Evolutionary conservation across 441 rosid genomes (phyloP), one percentile per base, ranked within the genome.

Genomic region (Melastoma candidum): DNA sequence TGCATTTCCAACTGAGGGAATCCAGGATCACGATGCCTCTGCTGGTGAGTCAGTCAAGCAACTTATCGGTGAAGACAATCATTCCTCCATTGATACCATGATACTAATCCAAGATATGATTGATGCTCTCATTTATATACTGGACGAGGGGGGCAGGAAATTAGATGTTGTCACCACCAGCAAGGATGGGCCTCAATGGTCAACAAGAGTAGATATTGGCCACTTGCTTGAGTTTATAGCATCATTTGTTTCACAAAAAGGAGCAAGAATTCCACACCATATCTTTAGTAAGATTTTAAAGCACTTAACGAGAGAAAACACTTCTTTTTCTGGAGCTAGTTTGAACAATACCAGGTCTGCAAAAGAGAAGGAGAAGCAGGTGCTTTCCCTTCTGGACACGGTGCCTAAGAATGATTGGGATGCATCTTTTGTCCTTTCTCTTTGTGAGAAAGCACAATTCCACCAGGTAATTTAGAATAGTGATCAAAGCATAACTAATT

Each of bases 381-480:
- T 87, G 60, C 80, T 94, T 29, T 77, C 80, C 48, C 84, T 89
- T 68, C 76, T 89, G 60, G 77, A 87, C 72, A 83, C 70, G 55
- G 89, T 89, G 63, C 83, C 87, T 54, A 85, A 76, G 74, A 74
- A 67, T 68, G 90, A 85, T 51, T 92, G 96, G 99, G 74, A 75
- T 64, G 78, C 67, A 49, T 73, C 81, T 53, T 70, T 75, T 53
- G 85, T 85, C 49, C 69, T 80, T 13, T 83, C 78, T 50, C 74
- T 87, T 60, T 94, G 99, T 74, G 94, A 85, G 77, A 77, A 68
- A 56, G 89, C 90, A 56, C 59, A 63, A 47, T 94, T 87, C 68
- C 73, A 76, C 68, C 92, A 87, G 97, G 99, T 90, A 78, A 14
- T 24, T 58, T 44, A 62, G 61, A 65, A 48, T 13, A 27, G 41